These are phyloP conservation scores for Helotiales sp. DNA, from an alignment of 2,329 filamentous ascomycete genomes.

Conservation along the genomic window DNA sequence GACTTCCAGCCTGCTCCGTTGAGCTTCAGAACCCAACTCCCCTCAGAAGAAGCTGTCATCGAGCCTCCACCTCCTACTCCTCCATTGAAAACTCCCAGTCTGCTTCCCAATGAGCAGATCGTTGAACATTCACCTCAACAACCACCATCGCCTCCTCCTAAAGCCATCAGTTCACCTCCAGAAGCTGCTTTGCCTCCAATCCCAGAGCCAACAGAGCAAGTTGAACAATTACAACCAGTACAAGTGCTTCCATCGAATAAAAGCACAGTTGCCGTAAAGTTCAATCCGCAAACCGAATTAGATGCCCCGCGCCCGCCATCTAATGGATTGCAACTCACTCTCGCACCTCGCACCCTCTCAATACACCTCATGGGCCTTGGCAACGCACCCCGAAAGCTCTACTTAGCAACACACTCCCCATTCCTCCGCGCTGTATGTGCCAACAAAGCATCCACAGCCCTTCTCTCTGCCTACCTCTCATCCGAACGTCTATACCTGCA, in stretches of 20 bases:
- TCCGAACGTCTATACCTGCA: slow-evolving; percentile 73
- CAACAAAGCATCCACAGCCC: background rate
- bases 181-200: background rate
- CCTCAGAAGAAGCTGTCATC: background rate
- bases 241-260: background rate
- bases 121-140: too few species aligned
- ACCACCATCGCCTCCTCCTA: background rate
- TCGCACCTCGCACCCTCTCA: background rate
- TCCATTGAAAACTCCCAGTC: background rate
- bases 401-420: slow-evolving; percentile 2
- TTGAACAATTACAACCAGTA: background rate
- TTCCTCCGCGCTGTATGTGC: background rate
- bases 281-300: background rate
- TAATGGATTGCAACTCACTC: background rate
- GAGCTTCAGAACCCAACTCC: background rate
- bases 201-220: background rate
- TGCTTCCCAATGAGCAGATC: too few species aligned
- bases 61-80: background rate
- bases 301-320: background rate
- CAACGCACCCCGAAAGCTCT: background rate
- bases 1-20: background rate
- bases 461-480: slow-evolving; percentile 1
- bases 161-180: background rate
- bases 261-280: background rate
- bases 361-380: background rate